Evolutionary conservation across 2,329 filamentous ascomycete species (phyloP), one percentile per base, ranked within the genome.

Genomic region (Diaporthe eres): DNA sequence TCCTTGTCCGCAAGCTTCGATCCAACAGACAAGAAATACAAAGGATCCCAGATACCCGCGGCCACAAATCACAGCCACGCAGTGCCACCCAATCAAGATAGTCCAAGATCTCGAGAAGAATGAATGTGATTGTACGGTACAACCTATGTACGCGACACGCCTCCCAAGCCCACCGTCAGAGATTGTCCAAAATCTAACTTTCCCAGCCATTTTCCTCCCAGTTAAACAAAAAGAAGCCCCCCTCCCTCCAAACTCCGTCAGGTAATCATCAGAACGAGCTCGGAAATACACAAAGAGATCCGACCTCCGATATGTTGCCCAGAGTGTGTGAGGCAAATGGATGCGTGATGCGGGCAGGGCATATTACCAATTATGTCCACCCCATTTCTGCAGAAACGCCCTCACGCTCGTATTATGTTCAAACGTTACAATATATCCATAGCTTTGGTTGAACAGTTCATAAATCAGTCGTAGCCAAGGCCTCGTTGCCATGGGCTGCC

Each of bases 401-500:
- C 42, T 51, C 42, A 55, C 39, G 39, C 58, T 65, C 34, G 31
- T 31, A 65, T 73, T 73, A 73, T 57, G 71, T 63, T 55, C 71
- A 73, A 55, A 73, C 61, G 58, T 63, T 72, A 47, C 13, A 63
- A 47, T 44, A 65, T 73, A 39, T 73, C 61, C 47, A 39, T 47
- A 15, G 37, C 19, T 49, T 60, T 61, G 44, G 37, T 19, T 42
- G 49, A 47, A 25, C 34, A 9, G 53, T 22, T 70, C 39, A 47
- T 80, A 76, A 76, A 81, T 74, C 79, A 75, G 80, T 90, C 88
- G 80, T 90, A 90, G 76, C 88, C 88, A 74, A 88, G 88, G 79
- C 88, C 88, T 79, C 88, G 87, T 83, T 90, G 88, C 88, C 88
- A 90, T 78, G 88, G 88, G 82, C 88, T 90, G 79, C 47, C 71